Base-by-base conservation (phyloP, 73 alveolate species). In the Uronychia setigera region DNA sequence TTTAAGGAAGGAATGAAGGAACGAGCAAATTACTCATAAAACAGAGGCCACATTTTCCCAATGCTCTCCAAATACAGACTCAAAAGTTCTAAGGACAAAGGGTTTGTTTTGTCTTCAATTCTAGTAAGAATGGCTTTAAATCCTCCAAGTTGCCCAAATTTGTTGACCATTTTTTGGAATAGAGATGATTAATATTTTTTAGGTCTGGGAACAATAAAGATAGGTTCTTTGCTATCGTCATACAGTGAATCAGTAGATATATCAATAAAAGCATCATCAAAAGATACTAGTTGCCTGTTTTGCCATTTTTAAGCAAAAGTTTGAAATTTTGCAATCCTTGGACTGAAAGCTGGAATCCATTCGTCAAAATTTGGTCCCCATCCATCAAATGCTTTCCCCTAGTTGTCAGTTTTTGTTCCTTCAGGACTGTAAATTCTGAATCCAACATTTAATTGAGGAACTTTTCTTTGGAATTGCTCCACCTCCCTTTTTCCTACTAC, bases 321-420 rank as follows among this genome's bases (percentile, higher is more conserved):
- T 59, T 84, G 34, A 76, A 34, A 83, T 35, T 32, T 76, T 25
- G 28, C 29, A 34, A 96, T 87, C 34, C 97, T 84, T 29, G 99
- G 98, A 60, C 89, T 82, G 46, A 67, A 80, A 35, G 92, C 93
- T 32, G 97, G 87, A 75, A 96, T 58, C 91, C 97, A 89, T 77
- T 96, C 99, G 84, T 96, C 99, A 60, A 83, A 96, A 80, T 87
- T 87, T 27, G 82, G 78, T 19, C 90, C 74, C 99, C 99, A 96
- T 14, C 99, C 99, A 59, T 92, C 87, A 86, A 80, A 96, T 74
- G 82, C 85, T 32, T 78, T 86, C 30, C 93, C 91, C 11, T 80
- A 93, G 34, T 87, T 85, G 67, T 96, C 98, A 26, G 75, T 79
- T 79, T 94, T 91, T 13, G 74, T 79, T 60, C 98, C 99, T 13